phyloP scores from a whole-genome alignment of 2,329 filamentous ascomycete genomes.

The Aspergillus transmontanensis region DNA sequence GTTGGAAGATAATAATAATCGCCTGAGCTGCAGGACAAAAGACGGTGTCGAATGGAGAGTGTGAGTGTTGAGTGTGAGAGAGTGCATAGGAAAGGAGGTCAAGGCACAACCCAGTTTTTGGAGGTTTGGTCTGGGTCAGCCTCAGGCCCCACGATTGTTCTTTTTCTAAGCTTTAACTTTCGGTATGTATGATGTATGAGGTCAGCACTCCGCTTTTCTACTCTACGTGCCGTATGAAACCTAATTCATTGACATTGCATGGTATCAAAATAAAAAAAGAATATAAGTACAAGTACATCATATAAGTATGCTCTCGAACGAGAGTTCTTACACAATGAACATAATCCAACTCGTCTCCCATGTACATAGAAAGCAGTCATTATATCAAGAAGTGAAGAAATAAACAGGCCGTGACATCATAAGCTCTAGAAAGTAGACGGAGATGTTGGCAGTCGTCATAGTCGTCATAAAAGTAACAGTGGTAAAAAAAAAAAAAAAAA shows the following conservation, averaged over 20 bases:
- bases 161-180: not conserved
- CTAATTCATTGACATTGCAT: not conserved
- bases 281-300: not conserved
- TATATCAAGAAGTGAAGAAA: not conserved
- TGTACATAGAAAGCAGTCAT: constrained; percentile 5
- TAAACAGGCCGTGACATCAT: constrained; percentile 21
- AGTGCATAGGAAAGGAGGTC: not conserved
- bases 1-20: not conserved
- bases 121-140: not conserved
- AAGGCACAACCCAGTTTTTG: not conserved
- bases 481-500: not conserved
- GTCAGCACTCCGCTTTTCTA: not conserved
- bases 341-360: constrained; percentile 7
- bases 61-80: not conserved
- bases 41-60: not conserved
- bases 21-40: constrained; percentile 1
- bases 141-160: not conserved
- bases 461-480: constrained; percentile 15
- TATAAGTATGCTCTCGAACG: not conserved
- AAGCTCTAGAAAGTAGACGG: constrained; percentile 16
- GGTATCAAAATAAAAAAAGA: not conserved
- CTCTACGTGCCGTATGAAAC: not conserved
- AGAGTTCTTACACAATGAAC: not conserved
- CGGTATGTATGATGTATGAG: not conserved
- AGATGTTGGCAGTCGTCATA: constrained; percentile 21